Conservation (phyloP, 2,329 filamentous ascomycete genomes). For the Trichophaea hybrida region DNA sequence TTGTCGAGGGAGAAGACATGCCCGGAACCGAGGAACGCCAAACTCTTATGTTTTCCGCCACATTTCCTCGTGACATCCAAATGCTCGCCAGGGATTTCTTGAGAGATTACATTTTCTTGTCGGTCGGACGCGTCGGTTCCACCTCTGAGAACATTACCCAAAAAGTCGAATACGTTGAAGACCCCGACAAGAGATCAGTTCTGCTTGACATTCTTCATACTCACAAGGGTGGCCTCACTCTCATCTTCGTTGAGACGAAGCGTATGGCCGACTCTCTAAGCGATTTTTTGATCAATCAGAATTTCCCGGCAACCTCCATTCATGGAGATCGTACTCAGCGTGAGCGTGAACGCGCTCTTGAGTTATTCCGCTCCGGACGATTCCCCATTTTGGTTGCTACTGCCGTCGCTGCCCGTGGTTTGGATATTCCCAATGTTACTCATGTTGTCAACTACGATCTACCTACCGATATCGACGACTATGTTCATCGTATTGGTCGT, state of each 20-base stretch:
- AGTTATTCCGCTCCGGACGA: slow-evolving; percentile 91
- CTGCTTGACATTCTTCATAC: slow-evolving; percentile 95
- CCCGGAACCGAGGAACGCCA: slow-evolving; percentile 68
- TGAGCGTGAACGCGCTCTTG: slow-evolving; percentile 92
- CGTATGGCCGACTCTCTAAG: slow-evolving; percentile 97
- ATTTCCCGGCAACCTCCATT: slow-evolving; percentile 94
- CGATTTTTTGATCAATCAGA: slow-evolving; percentile 97
- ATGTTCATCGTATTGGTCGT: slow-evolving; percentile 98
- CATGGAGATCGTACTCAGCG: slow-evolving; percentile 97
- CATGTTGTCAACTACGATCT: slow-evolving; percentile 99
- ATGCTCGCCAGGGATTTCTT: slow-evolving; percentile 97
- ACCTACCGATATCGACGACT: slow-evolving; percentile 97
- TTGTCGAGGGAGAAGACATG: slow-evolving; percentile 98
- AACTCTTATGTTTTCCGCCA: slow-evolving; percentile 99
- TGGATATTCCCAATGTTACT: slow-evolving; percentile 91
- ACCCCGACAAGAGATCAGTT: slow-evolving; percentile 92
- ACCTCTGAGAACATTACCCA: slow-evolving; percentile 99
- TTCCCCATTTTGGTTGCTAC: slow-evolving; percentile 96
- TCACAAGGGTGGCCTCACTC: slow-evolving; percentile 54
- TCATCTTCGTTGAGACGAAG: slow-evolving; percentile 99
- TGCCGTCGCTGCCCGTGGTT: slow-evolving; percentile 77
- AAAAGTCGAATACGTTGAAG: slow-evolving; percentile 95
- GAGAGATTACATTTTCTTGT: slow-evolving; percentile 98
- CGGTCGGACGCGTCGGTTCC: slow-evolving; percentile 93
- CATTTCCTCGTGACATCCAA: slow-evolving; percentile 97